These are phyloP conservation scores for Acacia acuminata DNA, from an alignment of 306 rosid genomes.

Conservation along the genomic window DNA sequence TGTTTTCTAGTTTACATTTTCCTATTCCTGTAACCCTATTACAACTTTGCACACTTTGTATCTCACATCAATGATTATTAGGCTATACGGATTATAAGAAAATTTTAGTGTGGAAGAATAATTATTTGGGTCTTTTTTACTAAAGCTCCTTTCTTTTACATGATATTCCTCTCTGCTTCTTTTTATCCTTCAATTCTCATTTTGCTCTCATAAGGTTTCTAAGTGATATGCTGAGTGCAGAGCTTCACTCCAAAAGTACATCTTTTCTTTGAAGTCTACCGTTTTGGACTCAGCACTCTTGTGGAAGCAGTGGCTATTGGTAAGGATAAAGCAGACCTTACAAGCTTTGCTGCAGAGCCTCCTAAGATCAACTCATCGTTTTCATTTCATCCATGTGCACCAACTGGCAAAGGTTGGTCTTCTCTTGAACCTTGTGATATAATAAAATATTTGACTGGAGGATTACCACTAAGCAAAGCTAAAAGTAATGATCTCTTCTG, in stretches of 20 bases:
- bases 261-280: constrained; percentile 58
- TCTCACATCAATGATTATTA: not conserved
- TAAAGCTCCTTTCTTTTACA: not conserved
- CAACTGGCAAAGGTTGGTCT: constrained; percentile 56
- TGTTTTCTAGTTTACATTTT: no score
- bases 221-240: constrained; percentile 62
- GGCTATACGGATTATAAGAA: no score
- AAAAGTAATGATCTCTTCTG: no score
- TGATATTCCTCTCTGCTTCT: not conserved
- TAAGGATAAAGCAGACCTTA: constrained; percentile 72
- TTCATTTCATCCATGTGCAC: constrained; percentile 39
- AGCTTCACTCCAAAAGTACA: constrained; percentile 65
- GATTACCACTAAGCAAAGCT: constrained; percentile 57
- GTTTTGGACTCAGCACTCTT: constrained; percentile 60
- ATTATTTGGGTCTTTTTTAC: constrained; percentile 24
- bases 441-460: constrained; percentile 64
- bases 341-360: constrained; percentile 53
- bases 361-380: constrained; percentile 42
- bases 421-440: constrained; percentile 65
- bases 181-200: constrained; percentile 24
- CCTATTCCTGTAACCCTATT: not conserved
- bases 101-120: no score
- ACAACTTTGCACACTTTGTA: not conserved
- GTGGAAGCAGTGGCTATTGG: constrained; percentile 77
- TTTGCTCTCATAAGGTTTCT: constrained; percentile 48